phyloP scores from a whole-genome alignment of 2,329 filamentous ascomycete species.

The Alternaria metachromatica region DNA sequence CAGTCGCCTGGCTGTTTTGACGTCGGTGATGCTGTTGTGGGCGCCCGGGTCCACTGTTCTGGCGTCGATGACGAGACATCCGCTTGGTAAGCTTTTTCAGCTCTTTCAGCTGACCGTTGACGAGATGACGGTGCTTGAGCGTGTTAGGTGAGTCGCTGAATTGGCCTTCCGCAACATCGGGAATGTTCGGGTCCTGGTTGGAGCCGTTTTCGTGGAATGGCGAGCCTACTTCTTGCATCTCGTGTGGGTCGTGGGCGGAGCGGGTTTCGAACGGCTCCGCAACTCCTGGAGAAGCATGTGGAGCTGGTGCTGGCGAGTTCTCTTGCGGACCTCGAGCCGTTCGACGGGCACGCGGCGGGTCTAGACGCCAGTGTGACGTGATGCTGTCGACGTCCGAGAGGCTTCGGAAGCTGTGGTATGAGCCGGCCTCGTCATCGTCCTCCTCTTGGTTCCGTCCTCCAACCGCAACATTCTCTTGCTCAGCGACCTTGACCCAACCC shows the following conservation, averaged over 20 bases:
- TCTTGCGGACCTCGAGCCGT: background rate
- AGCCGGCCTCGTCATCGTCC: background rate
- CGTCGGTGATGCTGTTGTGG: background rate
- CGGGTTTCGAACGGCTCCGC: background rate
- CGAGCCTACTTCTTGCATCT: background rate
- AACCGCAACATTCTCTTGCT: background rate
- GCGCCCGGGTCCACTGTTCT: background rate
- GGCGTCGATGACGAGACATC: background rate
- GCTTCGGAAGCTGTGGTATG: background rate
- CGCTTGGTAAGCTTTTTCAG: background rate
- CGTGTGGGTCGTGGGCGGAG: background rate
- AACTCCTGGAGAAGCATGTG: background rate
- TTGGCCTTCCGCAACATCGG: background rate
- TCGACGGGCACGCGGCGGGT: background rate
- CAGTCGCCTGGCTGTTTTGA: background rate
- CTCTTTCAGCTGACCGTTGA: background rate
- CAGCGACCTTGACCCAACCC: background rate
- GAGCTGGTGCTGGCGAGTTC: background rate
- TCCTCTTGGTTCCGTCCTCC: background rate
- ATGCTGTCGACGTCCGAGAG: constrained; percentile 5
- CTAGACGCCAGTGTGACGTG: constrained; percentile 1
- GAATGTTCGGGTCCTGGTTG: background rate
- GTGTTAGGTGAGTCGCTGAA: background rate
- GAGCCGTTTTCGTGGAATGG: background rate
- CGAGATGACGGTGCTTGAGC: constrained; percentile 1